Conservation (phyloP, 2,329 filamentous ascomycete species). For the Diatrype stigma region DNA sequence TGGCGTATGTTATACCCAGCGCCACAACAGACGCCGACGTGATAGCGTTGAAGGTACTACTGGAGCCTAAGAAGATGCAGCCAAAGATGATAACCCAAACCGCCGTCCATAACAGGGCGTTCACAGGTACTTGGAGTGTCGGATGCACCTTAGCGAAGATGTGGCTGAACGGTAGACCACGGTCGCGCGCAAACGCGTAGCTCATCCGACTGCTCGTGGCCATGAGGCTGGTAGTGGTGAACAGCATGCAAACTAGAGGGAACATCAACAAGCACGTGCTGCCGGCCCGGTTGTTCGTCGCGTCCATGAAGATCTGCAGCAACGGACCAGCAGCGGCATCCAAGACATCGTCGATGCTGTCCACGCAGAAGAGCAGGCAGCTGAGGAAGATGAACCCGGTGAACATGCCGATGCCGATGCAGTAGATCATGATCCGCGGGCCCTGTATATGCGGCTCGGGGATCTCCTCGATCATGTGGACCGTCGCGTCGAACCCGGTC, state of each 20-base stretch:
- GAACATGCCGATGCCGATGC: conserved; percentile 57
- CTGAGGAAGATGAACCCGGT: conserved; percentile 61
- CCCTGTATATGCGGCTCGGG: conserved; percentile 36
- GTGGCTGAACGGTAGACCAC: conserved; percentile 59
- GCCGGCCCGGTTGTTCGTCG: conserved; percentile 57
- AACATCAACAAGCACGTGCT: conserved; percentile 65
- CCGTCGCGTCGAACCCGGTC: conserved; percentile 50
- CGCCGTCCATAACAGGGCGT: conserved; percentile 59
- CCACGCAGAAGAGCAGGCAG: conserved; percentile 60
- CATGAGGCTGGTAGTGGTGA: conserved; percentile 61
- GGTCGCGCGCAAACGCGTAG: conserved; percentile 64
- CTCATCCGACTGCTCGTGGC: conserved; percentile 63
- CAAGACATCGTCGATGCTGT: conserved; percentile 53
- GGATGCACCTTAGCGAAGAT: conserved; percentile 60
- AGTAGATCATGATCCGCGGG: conserved; percentile 40
- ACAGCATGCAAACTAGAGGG: conserved; percentile 59
- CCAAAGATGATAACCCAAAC: conserved; percentile 63
- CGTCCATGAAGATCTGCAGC: conserved; percentile 58
- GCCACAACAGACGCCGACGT: conserved; percentile 68
- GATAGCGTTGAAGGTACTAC: conserved; percentile 67
- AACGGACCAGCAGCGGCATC: conserved; percentile 52
- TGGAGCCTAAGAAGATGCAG: conserved; percentile 64
- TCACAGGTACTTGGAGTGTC: conserved; percentile 59
- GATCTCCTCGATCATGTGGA: conserved; percentile 56
- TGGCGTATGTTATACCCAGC: conserved; percentile 68